These are phyloP conservation scores for Camptophora hylomeconis DNA, from an alignment of 2,329 filamentous ascomycete species.

Conservation along the genomic window DNA sequence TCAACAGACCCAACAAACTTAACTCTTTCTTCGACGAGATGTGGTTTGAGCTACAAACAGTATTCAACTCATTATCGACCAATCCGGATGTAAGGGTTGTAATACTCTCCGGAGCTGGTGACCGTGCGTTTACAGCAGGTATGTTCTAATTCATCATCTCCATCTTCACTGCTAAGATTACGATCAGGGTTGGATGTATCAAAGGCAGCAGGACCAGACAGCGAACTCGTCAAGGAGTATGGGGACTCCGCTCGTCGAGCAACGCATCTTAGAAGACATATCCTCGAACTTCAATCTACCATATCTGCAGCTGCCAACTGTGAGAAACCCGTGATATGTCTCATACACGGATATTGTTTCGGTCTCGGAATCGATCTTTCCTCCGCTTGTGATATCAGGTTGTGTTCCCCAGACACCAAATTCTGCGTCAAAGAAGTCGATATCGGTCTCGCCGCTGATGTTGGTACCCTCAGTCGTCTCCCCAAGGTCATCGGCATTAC, in stretches of 20 bases:
- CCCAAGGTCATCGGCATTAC: conserved; percentile 31
- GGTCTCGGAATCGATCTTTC: conserved; percentile 61
- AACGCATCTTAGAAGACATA: conserved; percentile 49
- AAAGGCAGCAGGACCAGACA: too few species aligned
- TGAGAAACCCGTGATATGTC: conserved; percentile 79
- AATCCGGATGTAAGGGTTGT: conserved; percentile 64
- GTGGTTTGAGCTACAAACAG: conserved; percentile 65
- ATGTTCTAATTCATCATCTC: too few species aligned
- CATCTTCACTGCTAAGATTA: too few species aligned
- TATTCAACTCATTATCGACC: conserved; percentile 60
- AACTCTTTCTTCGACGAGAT: conserved; percentile 76
- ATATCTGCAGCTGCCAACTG: conserved; percentile 69
- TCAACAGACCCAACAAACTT: conserved; percentile 73
- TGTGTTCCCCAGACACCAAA: conserved; percentile 23
- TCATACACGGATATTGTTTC: conserved; percentile 65
- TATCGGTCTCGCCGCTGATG: conserved; percentile 36
- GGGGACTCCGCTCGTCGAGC: conserved; percentile 54
- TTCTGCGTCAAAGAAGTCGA: conserved; percentile 38
- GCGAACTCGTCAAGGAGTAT: conserved; percentile 22
- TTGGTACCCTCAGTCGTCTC: conserved; percentile 33
- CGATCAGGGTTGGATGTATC: too few species aligned
- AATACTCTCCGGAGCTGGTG: conserved; percentile 67
- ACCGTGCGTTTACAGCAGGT: conserved; percentile 69
- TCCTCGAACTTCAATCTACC: conserved; percentile 68
- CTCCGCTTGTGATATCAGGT: conserved; percentile 29